phyloP scores from a whole-genome alignment of 805 yeast genomes.

The Ascoidea rubescens region DNA sequence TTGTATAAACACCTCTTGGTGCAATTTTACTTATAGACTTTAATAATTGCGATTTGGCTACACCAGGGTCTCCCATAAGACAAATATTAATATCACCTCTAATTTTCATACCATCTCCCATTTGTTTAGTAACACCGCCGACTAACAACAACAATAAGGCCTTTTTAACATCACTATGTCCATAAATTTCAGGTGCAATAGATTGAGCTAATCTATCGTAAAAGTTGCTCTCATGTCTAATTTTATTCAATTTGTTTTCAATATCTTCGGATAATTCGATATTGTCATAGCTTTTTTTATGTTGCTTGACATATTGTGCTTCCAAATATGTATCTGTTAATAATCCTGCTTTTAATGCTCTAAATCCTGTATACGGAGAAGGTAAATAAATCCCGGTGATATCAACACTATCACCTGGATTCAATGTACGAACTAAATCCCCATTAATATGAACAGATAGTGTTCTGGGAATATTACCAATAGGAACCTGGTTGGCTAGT shows the following conservation, averaged over 20 bases:
- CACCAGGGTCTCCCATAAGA: slow-evolving; percentile 99
- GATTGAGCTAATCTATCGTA: slow-evolving; percentile 74
- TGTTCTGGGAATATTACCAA: slow-evolving; percentile 92
- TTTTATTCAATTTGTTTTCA: slow-evolving; percentile 36
- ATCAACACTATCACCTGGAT: slow-evolving; percentile 93
- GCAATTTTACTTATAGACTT: slow-evolving; percentile 87
- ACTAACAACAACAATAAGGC: slow-evolving; percentile 72
- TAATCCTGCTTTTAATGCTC: slow-evolving; percentile 84
- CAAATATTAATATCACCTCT: slow-evolving; percentile 95
- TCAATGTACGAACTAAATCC: slow-evolving; percentile 68
- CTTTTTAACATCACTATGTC: slow-evolving; percentile 88
- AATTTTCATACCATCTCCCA: slow-evolving; percentile 94
- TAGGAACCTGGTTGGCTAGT: slow-evolving; percentile 90
- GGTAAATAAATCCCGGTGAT: slow-evolving; percentile 89
- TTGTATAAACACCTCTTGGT: slow-evolving; percentile 93
- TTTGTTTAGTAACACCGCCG: slow-evolving; percentile 90
- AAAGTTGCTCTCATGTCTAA: slow-evolving; percentile 51
- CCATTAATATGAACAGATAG: slow-evolving; percentile 85
- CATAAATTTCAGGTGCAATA: slow-evolving; percentile 96
- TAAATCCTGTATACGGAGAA: slow-evolving; percentile 88
- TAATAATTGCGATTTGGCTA: slow-evolving; percentile 91
- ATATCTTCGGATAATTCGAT: slow-evolving; percentile 44
- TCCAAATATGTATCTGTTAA: slow-evolving; percentile 89
- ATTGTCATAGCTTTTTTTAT: slow-evolving; percentile 73
- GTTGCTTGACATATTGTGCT: slow-evolving; percentile 75